Evolutionary conservation across 1,284 basidiomycete species (phyloP).

Genomic region (Ustilago cynodontis): DNA sequence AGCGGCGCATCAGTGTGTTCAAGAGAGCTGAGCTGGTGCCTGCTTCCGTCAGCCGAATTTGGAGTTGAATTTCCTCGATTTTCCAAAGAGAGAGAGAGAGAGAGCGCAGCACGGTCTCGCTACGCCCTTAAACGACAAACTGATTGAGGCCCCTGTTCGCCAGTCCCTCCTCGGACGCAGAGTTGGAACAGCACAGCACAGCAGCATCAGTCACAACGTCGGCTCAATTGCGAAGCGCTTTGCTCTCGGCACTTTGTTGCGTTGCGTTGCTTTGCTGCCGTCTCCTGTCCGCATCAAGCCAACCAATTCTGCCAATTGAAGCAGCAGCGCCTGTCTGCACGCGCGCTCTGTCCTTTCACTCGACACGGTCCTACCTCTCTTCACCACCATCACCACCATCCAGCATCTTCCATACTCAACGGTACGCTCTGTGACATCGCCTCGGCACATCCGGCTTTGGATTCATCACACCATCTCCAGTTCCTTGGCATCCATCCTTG

Average conservation of each 20-base stretch:
- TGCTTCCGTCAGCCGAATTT: slow-evolving; percentile 1
- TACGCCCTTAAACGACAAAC: too few species aligned
- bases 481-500: neutral
- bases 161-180: neutral
- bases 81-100: neutral
- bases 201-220: neutral
- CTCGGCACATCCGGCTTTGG: neutral
- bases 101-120: too few species aligned
- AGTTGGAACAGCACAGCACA: neutral
- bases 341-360: neutral
- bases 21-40: neutral
- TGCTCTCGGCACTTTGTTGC: too few species aligned
- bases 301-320: neutral
- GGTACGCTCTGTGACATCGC: too few species aligned
- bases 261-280: neutral
- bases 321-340: neutral
- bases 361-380: slow-evolving; percentile 1
- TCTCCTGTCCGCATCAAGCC: slow-evolving; percentile 8
- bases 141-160: too few species aligned
- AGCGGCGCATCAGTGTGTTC: neutral
- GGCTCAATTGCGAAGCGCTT: neutral
- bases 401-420: neutral
- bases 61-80: slow-evolving; percentile 2
- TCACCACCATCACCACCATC: neutral
- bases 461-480: neutral